Evolutionary conservation across 1,139 yeast genomes (phyloP).

Genomic region (Meyerozyma elateridarum): DNA sequence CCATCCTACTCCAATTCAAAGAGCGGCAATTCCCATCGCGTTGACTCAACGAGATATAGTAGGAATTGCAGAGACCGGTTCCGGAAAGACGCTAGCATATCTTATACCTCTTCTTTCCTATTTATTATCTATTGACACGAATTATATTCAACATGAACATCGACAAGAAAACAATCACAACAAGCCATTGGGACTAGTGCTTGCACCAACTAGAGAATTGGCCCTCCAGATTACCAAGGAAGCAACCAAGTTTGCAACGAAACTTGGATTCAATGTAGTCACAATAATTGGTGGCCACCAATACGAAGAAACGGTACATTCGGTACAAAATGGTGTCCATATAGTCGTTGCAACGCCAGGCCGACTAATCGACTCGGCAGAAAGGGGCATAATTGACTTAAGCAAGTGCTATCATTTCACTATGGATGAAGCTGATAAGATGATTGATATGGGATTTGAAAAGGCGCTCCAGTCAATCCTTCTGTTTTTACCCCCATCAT

Average conservation of each 20-base stretch:
- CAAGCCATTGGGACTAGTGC: slow-evolving; percentile 53
- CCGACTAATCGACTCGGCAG: slow-evolving; percentile 74
- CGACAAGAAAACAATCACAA: slow-evolving; percentile 25
- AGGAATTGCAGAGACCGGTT: slow-evolving; percentile 70
- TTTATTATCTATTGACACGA: slow-evolving; percentile 36
- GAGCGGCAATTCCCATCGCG: slow-evolving; percentile 82
- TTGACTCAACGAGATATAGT: slow-evolving; percentile 58
- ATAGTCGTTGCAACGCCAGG: slow-evolving; percentile 94
- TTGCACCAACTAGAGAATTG: slow-evolving; percentile 92
- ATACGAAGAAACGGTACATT: slow-evolving; percentile 65
- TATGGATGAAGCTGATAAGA: slow-evolving; percentile 90
- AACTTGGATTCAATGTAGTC: slow-evolving; percentile 46
- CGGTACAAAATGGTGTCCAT: slow-evolving; percentile 65
- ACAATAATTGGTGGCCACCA: slow-evolving; percentile 90
- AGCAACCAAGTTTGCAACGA: slow-evolving; percentile 45
- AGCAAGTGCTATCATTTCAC: slow-evolving; percentile 64
- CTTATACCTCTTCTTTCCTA: slow-evolving; percentile 45
- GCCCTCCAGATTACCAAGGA: slow-evolving; percentile 80
- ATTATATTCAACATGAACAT: slow-evolving; percentile 33
- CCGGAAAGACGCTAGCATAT: slow-evolving; percentile 15
- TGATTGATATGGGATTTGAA: slow-evolving; percentile 95
- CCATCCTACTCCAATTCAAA: slow-evolving; percentile 84
- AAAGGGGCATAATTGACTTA: slow-evolving; percentile 57
- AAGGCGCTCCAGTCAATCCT: slow-evolving; percentile 64
- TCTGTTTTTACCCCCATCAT: slow-evolving; percentile 36